Base-by-base conservation (phyloP, 192 early-diverging fungal species). In the Thamnidium elegans region DNA sequence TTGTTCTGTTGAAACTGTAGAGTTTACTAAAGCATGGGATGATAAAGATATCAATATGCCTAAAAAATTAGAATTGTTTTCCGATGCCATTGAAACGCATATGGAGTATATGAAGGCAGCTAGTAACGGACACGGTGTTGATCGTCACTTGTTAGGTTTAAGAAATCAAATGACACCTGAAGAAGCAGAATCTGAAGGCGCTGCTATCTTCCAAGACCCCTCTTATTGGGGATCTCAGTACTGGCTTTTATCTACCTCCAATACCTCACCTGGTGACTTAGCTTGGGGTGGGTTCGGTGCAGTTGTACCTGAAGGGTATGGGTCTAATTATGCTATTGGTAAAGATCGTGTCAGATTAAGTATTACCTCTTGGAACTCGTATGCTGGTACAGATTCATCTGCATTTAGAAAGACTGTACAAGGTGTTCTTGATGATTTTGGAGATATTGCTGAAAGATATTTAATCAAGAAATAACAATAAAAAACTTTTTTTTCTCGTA, bases 61-160 rank as follows among this genome's bases (percentile, higher is more conserved):
- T 3, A 63, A 75, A 30, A 89, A 89, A 71, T 66, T 86, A 26
- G 73, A 46, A 11, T 32, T 79, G 39, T 79, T 96, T 55, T 69
- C 78, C 53, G 83, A 75, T 23, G 95, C 95, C 0, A 79, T 87
- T 46, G 75, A 77, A 21, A 51, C 82, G 4, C 96, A 97, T 58
- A 58, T 80, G 3, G 82, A 84, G 56, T 86, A 89, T 78, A 92
- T 94, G 78, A 81, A 72, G 48, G 90, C 90, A 0, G 91, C 93
- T 7, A 82, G 83, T 11, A 74, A 73, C 54, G 94, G 94, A 15
- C 65, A 84, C 56, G 96, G 94, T 36, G 89, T 97, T 17, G 96
- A 98, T 74, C 89, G 94, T 42, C 96, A 98, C 75, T 64, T 98
- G 71, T 78, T 96, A 20, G 94, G 91, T 9, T 84, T 98, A 19